phyloP scores from a whole-genome alignment of 768 basidiomycete genomes.

The Podaxis sp. region DNA sequence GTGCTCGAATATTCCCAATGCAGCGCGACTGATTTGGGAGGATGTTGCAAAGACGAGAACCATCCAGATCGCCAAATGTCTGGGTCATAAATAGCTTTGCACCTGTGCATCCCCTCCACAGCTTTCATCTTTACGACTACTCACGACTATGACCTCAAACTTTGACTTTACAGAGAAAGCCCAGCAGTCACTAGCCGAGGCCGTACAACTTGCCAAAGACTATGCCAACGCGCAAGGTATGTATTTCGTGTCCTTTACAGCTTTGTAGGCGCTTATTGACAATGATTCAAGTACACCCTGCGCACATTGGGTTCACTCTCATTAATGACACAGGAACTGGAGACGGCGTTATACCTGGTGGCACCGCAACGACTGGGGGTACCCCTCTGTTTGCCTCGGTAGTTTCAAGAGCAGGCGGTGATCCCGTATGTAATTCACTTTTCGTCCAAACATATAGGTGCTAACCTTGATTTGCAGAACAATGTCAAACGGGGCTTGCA shows the following conservation, averaged over 20 bases:
- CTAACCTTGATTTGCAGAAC: conserved; percentile 34
- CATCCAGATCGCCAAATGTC: conserved; percentile 4
- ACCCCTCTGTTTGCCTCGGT: conserved; percentile 75
- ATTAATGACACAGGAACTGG: conserved; percentile 62
- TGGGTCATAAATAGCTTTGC: conserved; percentile 4
- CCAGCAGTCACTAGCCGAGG: conserved; percentile 63
- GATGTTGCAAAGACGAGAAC: background rate
- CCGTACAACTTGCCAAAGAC: conserved; percentile 82
- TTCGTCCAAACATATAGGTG: background rate
- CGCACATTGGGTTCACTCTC: conserved; percentile 79
- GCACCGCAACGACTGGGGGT: conserved; percentile 28
- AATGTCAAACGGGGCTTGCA: conserved; percentile 70
- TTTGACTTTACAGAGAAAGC: conserved; percentile 89
- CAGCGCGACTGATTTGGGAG: background rate
- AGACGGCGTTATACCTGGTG: conserved; percentile 31
- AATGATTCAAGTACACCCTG: conserved; percentile 63
- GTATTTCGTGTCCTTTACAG: conserved; percentile 15
- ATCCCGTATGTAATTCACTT: conserved; percentile 54
- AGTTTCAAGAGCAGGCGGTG: conserved; percentile 82
- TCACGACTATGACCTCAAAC: conserved; percentile 46
- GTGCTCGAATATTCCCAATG: background rate
- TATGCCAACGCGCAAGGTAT: conserved; percentile 79
- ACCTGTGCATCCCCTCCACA: background rate
- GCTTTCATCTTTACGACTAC: background rate
- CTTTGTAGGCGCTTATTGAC: background rate